Percentiles rank a stretch among this genome's conserved stretches.
These are phyloP conservation scores for Penicillium sumatraense DNA, from an alignment of 2,329 filamentous ascomycete genomes.

Conservation along the genomic window DNA sequence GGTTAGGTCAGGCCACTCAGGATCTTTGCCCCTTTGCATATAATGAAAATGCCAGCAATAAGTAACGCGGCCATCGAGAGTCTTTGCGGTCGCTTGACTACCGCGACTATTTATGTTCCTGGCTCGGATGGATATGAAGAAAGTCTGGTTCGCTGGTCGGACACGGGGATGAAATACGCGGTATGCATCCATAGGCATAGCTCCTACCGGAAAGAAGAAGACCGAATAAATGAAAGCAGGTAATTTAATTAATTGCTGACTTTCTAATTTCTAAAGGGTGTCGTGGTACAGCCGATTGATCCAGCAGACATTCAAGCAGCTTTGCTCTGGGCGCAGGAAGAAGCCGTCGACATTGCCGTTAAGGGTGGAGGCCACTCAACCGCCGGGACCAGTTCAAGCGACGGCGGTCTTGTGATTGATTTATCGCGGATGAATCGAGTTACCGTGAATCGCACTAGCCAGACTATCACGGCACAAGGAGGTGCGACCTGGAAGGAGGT, in stretches of 20 bases:
- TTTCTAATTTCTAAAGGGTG: conserved; percentile 38
- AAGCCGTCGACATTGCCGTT: conserved; percentile 33
- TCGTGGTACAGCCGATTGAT: conserved; percentile 50
- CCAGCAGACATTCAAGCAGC: conserved; percentile 48
- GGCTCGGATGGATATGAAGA: conserved; percentile 28
- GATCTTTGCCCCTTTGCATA: background rate
- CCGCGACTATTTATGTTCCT: conserved; percentile 24
- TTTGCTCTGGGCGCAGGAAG: conserved; percentile 51
- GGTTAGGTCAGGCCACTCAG: no score
- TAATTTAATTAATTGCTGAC: no score
- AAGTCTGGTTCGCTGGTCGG: conserved; percentile 35
- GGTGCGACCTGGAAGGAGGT: conserved; percentile 62
- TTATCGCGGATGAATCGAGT: conserved; percentile 58
- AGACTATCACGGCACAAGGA: conserved; percentile 56
- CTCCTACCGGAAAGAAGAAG: background rate
- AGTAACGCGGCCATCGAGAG: conserved; percentile 5
- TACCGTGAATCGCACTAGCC: conserved; percentile 50
- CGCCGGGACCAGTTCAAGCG: conserved; percentile 57
- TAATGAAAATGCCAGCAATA: conserved; percentile 12
- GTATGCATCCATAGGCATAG: conserved; percentile 17
- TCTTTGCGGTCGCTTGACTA: conserved; percentile 14
- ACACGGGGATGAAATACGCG: conserved; percentile 35
- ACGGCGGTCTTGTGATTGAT: conserved; percentile 63
- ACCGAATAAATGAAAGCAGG: background rate
- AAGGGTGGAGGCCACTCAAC: conserved; percentile 53